Conservation (phyloP, 2,329 filamentous ascomycete species). For the Colletotrichum sublineola region DNA sequence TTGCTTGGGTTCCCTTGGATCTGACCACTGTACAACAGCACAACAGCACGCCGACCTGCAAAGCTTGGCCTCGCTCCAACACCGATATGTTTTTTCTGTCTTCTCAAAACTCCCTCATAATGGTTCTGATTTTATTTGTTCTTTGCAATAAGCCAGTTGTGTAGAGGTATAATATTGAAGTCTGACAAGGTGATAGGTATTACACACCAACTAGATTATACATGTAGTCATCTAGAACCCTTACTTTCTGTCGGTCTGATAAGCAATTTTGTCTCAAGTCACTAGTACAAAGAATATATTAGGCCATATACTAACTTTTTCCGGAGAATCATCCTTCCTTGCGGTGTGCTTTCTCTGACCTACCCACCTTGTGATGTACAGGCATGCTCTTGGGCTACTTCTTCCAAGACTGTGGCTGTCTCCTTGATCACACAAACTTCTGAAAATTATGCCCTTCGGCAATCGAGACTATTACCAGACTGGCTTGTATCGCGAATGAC, state of each 20-base stretch:
- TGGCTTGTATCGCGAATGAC: neutral
- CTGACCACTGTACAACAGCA: neutral
- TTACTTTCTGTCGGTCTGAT: neutral
- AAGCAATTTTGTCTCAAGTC: neutral
- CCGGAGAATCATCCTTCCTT: neutral
- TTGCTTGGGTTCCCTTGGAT: neutral
- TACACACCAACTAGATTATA: neutral
- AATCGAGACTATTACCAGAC: neutral
- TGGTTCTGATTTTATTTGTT: fast-evolving
- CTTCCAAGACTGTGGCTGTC: neutral
- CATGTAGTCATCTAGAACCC: neutral
- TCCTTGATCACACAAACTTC: fast-evolving
- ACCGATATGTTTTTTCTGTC: neutral
- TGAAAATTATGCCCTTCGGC: neutral
- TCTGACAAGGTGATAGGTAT: neutral
- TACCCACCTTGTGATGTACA: neutral
- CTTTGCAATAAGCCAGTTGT: fast-evolving
- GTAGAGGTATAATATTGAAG: neutral
- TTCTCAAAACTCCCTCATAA: too few relatives aligned
- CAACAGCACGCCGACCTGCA: neutral
- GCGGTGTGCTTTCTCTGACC: too few relatives aligned
- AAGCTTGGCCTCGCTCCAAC: neutral
- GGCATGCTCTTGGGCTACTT: neutral
- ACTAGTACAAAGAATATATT: neutral
- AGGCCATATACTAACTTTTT: too few relatives aligned